A percentile compares a stretch with the other conserved stretches of the same genome.
Evolutionary conservation across 2,329 filamentous ascomycete species (phyloP).

Genomic region (Aspergillus niger): DNA sequence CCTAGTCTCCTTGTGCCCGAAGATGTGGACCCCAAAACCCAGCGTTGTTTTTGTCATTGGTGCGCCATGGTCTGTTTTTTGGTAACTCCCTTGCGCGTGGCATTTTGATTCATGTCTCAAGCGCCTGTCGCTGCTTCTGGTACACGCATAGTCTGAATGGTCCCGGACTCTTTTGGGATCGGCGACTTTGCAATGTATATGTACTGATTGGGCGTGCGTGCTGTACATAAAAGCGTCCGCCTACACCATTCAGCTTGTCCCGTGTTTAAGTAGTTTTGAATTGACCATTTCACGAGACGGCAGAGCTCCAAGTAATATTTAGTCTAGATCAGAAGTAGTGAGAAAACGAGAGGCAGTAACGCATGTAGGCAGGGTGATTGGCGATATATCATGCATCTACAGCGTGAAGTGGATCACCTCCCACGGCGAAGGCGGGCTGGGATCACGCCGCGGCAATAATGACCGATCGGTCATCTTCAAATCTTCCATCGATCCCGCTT

Average conservation of each 20-base stretch:
- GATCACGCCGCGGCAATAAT: background rate
- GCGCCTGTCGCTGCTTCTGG: constrained; percentile 24
- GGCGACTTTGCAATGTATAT: constrained; percentile 33
- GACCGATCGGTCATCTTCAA: background rate
- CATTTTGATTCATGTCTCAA: constrained; percentile 25
- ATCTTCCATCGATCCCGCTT: constrained; percentile 1
- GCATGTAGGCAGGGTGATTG: background rate
- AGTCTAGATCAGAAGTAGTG: background rate
- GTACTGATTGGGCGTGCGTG: constrained; percentile 30
- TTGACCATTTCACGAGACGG: constrained; percentile 1
- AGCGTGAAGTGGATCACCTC: background rate
- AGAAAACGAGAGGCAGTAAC: background rate
- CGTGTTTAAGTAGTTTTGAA: constrained; percentile 14
- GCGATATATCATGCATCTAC: background rate
- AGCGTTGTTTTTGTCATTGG: constrained; percentile 19
- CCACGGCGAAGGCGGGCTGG: background rate
- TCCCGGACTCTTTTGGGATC: constrained; percentile 22
- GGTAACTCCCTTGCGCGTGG: constrained; percentile 24
- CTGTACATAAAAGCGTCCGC: constrained; percentile 36
- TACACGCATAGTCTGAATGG: constrained; percentile 23
- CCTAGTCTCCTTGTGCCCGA: constrained; percentile 16
- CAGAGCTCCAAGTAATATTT: background rate
- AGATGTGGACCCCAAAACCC: constrained; percentile 18
- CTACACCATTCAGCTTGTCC: constrained; percentile 25
- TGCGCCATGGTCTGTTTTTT: constrained; percentile 26